These are phyloP conservation scores for Jamesozyma spencerorum DNA, from an alignment of 805 yeast genomes.

Conservation along the genomic window DNA sequence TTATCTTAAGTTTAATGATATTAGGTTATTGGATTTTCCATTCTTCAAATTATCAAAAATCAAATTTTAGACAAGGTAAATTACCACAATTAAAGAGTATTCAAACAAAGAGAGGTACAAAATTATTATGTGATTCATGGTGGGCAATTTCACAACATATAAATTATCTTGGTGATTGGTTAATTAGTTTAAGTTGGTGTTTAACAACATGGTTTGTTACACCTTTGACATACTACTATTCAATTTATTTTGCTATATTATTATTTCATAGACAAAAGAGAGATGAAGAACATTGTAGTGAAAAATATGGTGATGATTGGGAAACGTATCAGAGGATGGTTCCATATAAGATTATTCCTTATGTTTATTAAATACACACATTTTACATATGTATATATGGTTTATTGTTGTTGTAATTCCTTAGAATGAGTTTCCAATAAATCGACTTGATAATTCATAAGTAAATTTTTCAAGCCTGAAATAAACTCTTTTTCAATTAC, in stretches of 20 bases:
- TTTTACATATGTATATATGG: conserved; percentile 2
- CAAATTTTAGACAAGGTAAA: conserved; percentile 71
- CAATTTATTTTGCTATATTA: conserved; percentile 70
- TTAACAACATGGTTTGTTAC: conserved; percentile 77
- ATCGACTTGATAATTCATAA: conserved; percentile 53
- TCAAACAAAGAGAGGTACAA: conserved; percentile 67
- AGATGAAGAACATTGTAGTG: conserved; percentile 85
- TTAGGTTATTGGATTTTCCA: conserved; percentile 78
- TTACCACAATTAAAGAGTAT: conserved; percentile 61
- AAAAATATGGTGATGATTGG: conserved; percentile 84
- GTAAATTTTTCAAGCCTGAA: conserved; percentile 41
- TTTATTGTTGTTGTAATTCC: conserved; percentile 34
- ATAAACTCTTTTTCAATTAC: conserved; percentile 41
- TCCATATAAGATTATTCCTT: conserved; percentile 87
- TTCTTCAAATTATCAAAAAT: conserved; percentile 75
- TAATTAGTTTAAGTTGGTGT: conserved; percentile 87
- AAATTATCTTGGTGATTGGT: conserved; percentile 93
- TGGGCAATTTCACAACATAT: conserved; percentile 91
- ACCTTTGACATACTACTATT: conserved; percentile 80
- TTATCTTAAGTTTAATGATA: conserved; percentile 41
- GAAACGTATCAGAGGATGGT: conserved; percentile 67
- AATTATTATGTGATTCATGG: conserved; percentile 85
- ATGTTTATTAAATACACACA: conserved; percentile 48
- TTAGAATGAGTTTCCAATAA: conserved; percentile 52
- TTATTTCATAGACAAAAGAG: conserved; percentile 81